Evolutionary conservation across 345 rosid species (phyloP), one percentile per base, ranked within the genome.

Genomic region (Psidium guajava): DNA sequence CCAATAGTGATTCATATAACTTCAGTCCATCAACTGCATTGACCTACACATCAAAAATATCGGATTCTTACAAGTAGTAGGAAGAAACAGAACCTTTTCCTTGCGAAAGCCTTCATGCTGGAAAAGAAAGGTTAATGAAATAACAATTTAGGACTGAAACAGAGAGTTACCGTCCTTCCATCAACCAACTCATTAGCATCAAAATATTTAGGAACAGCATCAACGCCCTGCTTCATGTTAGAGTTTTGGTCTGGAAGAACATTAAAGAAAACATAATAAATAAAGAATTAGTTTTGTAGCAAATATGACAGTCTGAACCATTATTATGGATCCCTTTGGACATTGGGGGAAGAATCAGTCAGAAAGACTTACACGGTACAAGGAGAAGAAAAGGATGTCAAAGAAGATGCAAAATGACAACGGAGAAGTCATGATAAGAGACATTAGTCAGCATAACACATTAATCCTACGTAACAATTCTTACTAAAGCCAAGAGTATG

Each of bases 11-110:
- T 54, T 93, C 99, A 56, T 94, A 93, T 85, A 95, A 83, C 91
- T 93, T 92, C 86, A 97, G 87, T 89, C 99, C 99, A 86, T 97
- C 99, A 54, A 93, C 99, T 85, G 94, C 97, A 87, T 97, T 96
- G 73, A 97, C 97, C 99, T 97, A 87, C 77, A 81, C 86, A 82
- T 74, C 51, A 55, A 61, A 85, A 54, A 81, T 80, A 80, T 12
- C 7, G 5, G 83, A 53, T 28, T 13, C 40, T 9, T 16, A 51
- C 24, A 82, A 53, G 54, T 53, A 25, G 40, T 52, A 3, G n/a
- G 57, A 84, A 61, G 36, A 24, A 49, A 83, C 80, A 44, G 12
- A 42, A 57, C 54, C 21, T 50, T 27, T 44, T 73, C 54, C 42
- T 69, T 61, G 40, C 5, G 50, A 64, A 61, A 25, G 47, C 36